phyloP scores from a whole-genome alignment of 192 early-diverging fungal genomes.

The Coemansia sp. region DNA sequence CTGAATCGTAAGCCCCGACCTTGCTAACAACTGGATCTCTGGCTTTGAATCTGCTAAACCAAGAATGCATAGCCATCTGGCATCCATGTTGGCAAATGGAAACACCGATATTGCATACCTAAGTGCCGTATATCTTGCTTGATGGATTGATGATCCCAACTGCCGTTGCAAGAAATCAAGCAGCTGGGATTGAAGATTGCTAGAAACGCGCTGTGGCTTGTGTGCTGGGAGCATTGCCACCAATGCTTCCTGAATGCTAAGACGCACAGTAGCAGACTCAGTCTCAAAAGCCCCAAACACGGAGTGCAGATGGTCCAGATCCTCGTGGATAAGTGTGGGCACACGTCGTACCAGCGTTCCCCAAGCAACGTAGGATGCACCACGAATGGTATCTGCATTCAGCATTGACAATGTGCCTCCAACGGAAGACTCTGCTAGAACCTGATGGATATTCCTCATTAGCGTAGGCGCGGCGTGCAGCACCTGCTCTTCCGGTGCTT shows the following conservation, averaged over 20 bases:
- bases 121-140: slow-evolving; percentile 62
- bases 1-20: slow-evolving; percentile 26
- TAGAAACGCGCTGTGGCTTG: slow-evolving; percentile 25
- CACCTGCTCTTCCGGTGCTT: slow-evolving; percentile 61
- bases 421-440: slow-evolving; percentile 11
- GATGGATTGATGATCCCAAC: slow-evolving; percentile 50
- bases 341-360: slow-evolving; percentile 75
- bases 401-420: slow-evolving; percentile 9
- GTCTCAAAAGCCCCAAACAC: slow-evolving; percentile 71
- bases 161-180: slow-evolving; percentile 59
- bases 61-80: slow-evolving; percentile 67
- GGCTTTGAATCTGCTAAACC: slow-evolving; percentile 39
- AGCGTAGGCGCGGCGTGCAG: slow-evolving; percentile 66
- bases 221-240: slow-evolving; percentile 74
- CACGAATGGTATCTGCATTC: slow-evolving; percentile 69
- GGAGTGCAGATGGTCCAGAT: slow-evolving; percentile 60
- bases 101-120: slow-evolving; percentile 64
- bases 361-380: slow-evolving; percentile 83
- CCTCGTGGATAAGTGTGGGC: slow-evolving; percentile 64
- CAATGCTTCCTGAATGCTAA: slow-evolving; percentile 82
- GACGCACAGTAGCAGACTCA: slow-evolving; percentile 61
- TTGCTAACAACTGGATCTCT: slow-evolving; percentile 29
- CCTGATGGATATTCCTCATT: slow-evolving; percentile 68
- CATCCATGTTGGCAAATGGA: slow-evolving; percentile 58
- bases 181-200: slow-evolving; percentile 26